phyloP scores from a whole-genome alignment of 176 grass and related monocot genomes.

The Triticum aestivum region DNA sequence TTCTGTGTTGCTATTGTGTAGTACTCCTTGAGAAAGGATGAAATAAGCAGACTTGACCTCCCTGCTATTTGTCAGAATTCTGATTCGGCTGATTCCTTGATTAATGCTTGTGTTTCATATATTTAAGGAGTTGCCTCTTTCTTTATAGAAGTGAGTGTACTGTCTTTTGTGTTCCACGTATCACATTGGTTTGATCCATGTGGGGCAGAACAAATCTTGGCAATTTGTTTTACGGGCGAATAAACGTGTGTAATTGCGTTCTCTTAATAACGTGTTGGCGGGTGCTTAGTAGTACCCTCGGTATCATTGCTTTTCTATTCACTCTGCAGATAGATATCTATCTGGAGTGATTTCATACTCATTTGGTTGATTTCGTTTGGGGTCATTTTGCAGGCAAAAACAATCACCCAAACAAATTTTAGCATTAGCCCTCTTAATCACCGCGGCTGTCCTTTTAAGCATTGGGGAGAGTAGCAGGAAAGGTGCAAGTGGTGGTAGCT shows the following conservation, averaged over 20 bases:
- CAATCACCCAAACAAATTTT: slow-evolving; percentile 79
- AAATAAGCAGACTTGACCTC: not conserved
- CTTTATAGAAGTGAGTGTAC: not conserved
- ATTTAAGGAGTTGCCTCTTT: not conserved
- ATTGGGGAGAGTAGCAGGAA: slow-evolving; percentile 71
- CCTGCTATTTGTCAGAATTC: not conserved
- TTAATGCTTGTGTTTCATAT: slow-evolving; percentile 4
- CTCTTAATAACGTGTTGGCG: not conserved
- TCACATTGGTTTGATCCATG: not conserved
- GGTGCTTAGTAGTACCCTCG: not conserved
- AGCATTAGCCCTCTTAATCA: slow-evolving; percentile 71
- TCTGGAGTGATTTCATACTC: not conserved
- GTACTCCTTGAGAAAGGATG: not conserved
- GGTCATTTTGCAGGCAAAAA: slow-evolving; percentile 64
- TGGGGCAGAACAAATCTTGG: not conserved
- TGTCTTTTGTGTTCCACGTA: slow-evolving; percentile 5
- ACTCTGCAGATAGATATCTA: slow-evolving; percentile 4
- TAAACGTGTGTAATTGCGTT: not conserved
- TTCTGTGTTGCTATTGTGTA: slow-evolving; percentile 1
- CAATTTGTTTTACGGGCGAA: not conserved
- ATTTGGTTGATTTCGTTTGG: slow-evolving; percentile 12
- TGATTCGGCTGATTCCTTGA: not conserved
- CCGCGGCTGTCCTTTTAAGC: slow-evolving; percentile 80
- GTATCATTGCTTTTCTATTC: not conserved
- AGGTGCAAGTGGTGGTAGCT: slow-evolving; percentile 45